Evolutionary conservation across 331 rosid genomes (phyloP).

Genomic region (Acacia concinna): DNA sequence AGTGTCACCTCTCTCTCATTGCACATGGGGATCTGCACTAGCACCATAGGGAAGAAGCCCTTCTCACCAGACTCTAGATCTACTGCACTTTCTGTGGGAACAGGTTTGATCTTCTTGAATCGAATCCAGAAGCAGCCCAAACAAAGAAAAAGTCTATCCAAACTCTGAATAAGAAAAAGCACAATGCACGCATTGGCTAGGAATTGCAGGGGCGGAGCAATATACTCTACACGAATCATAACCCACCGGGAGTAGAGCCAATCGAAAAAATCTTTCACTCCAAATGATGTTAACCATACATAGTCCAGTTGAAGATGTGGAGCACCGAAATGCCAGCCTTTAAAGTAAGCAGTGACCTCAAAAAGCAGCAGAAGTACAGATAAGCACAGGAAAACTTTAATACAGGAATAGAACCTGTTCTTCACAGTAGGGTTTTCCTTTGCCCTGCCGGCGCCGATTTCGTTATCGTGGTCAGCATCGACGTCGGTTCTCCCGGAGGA

Average conservation of each 20-base stretch:
- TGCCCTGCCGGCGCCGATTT: conserved; percentile 41
- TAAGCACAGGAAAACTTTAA: conserved; percentile 58
- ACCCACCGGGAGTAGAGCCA: conserved; percentile 79
- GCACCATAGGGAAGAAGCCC: conserved; percentile 76
- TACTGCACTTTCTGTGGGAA: conserved; percentile 42
- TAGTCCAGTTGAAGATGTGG: conserved; percentile 46
- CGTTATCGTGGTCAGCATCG: conserved; percentile 45
- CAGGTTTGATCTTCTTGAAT: conserved; percentile 72
- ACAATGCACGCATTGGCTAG: conserved; percentile 74
- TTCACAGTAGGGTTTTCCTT: conserved; percentile 60
- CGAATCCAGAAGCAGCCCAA: conserved; percentile 91
- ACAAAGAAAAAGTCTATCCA: conserved; percentile 77
- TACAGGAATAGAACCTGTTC: conserved; percentile 52
- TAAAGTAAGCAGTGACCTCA: conserved; percentile 69
- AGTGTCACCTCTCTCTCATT: conserved; percentile 77
- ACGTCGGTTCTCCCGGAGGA: conserved; percentile 70
- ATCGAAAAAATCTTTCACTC: conserved; percentile 56
- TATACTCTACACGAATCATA: conserved; percentile 65
- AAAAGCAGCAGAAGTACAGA: conserved; percentile 60
- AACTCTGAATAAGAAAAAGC: conserved; percentile 77
- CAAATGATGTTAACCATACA: conserved; percentile 47
- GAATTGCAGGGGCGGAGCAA: conserved; percentile 83
- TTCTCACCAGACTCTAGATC: conserved; percentile 74
- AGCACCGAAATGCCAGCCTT: conserved; percentile 81
- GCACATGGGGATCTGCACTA: conserved; percentile 99